Evolutionary conservation across 352 stramenopile species (phyloP).

Genomic region (Peronospora destructor): DNA sequence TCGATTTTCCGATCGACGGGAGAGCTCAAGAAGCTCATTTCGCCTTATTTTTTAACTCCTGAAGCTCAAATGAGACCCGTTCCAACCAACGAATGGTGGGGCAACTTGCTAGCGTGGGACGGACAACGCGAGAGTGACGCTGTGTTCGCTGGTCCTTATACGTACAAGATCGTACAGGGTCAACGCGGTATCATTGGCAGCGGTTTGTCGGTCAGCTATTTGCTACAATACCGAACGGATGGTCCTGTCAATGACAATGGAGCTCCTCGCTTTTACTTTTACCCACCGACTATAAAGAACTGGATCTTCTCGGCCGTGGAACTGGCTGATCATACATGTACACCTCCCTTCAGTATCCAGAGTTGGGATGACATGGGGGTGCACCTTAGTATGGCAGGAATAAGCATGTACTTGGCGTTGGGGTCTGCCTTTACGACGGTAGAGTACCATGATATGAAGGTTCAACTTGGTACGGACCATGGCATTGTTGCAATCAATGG

Average conservation of each 20-base stretch:
- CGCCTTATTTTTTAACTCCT: slow-evolving; percentile 36
- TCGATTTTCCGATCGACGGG: slow-evolving; percentile 42
- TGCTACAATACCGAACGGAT: slow-evolving; percentile 64
- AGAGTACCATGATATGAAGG: slow-evolving; percentile 56
- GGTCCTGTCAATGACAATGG: slow-evolving; percentile 70
- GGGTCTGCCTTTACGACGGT: slow-evolving; percentile 78
- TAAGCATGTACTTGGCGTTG: slow-evolving; percentile 57
- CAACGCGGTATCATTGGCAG: slow-evolving; percentile 31
- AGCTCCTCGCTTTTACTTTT: slow-evolving; percentile 82
- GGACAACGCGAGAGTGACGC: slow-evolving; percentile 55
- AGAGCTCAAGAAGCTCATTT: slow-evolving; percentile 43
- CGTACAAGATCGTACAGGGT: slow-evolving; percentile 42
- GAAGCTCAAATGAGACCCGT: slow-evolving; percentile 31
- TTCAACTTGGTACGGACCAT: slow-evolving; percentile 59
- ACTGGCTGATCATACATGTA: slow-evolving; percentile 15
- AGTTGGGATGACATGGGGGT: slow-evolving; percentile 74
- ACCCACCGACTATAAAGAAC: slow-evolving; percentile 66
- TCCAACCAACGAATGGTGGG: slow-evolving; percentile 82
- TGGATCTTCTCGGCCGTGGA: slow-evolving; percentile 61
- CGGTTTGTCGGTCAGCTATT: slow-evolving; percentile 58
- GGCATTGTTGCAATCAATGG: slow-evolving; percentile 53
- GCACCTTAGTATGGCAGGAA: slow-evolving; percentile 34
- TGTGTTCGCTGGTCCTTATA: slow-evolving; percentile 67
- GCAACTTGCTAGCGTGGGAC: slow-evolving; percentile 68
- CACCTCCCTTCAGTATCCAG: slow-evolving; percentile 39